Percentiles rank a stretch among this genome's conserved stretches.
These are phyloP conservation scores for Elsinoe necatrix DNA, from an alignment of 2,329 filamentous ascomycete species.

Conservation along the genomic window DNA sequence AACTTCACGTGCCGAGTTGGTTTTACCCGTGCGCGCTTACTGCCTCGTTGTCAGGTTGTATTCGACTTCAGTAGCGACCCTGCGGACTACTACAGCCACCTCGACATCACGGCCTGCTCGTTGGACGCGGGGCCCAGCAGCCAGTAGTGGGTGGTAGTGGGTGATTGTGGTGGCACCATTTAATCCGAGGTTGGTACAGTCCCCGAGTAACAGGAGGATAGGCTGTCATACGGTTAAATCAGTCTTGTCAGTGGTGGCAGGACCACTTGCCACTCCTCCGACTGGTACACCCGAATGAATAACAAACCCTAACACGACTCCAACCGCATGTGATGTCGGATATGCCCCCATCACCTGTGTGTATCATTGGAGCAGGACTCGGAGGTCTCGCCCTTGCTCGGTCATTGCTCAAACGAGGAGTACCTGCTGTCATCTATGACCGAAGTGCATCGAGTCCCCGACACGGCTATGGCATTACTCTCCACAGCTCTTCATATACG, in stretches of 20 bases:
- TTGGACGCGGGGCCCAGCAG: not conserved
- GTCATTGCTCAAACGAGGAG: slow-evolving; percentile 28
- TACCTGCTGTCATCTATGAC: slow-evolving; percentile 30
- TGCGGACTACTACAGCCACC: not conserved
- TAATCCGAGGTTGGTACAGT: not conserved
- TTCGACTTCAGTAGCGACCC: not conserved
- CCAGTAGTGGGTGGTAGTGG: not conserved
- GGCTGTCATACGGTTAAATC: not conserved
- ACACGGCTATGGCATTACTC: slow-evolving; percentile 34
- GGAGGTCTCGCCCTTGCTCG: slow-evolving; percentile 36
- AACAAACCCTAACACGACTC: not conserved
- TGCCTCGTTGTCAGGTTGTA: not conserved
- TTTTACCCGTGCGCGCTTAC: not conserved
- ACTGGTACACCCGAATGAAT: not conserved
- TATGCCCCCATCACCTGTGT: not conserved
- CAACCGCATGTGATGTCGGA: slow-evolving; percentile 1
- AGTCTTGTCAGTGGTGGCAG: not conserved
- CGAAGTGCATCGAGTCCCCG: slow-evolving; percentile 23
- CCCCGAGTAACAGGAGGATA: not conserved
- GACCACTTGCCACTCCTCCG: not conserved
- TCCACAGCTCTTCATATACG: slow-evolving; percentile 28
- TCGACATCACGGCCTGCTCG: not conserved
- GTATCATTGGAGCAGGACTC: slow-evolving; percentile 39
- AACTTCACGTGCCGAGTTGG: not conserved
- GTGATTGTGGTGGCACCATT: not conserved